These are phyloP conservation scores for Debaryomycetaceae sp. DNA, from an alignment of 1,139 yeast genomes.

Conservation along the genomic window DNA sequence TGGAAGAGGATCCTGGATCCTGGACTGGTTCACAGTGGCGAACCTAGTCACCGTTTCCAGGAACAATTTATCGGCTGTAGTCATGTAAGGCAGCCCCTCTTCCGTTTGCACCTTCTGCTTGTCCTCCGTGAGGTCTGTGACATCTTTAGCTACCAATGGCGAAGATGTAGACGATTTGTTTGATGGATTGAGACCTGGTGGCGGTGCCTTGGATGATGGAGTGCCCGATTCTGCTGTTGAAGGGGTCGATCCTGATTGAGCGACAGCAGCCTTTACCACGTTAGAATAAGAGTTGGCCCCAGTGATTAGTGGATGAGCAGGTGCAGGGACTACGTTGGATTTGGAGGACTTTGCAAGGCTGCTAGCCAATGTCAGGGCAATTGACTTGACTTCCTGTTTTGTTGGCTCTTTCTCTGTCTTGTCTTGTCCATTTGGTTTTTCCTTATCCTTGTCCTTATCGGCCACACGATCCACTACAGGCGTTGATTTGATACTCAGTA, in stretches of 20 bases:
- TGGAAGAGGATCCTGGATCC: slow-evolving; percentile 51
- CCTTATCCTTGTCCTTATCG: neutral
- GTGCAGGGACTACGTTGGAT: slow-evolving; percentile 12
- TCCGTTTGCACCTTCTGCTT: neutral
- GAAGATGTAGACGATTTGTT: slow-evolving; percentile 12
- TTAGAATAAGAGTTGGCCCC: slow-evolving; percentile 18
- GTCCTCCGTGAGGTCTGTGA: neutral
- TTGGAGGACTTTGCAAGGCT: slow-evolving; percentile 4
- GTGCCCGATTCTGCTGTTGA: slow-evolving; percentile 10
- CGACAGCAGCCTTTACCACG: slow-evolving; percentile 18
- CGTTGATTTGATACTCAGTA: neutral
- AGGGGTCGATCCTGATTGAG: slow-evolving; percentile 1
- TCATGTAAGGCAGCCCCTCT: slow-evolving; percentile 15
- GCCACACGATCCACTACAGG: neutral
- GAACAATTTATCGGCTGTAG: slow-evolving; percentile 20
- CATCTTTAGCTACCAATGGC: slow-evolving; percentile 12
- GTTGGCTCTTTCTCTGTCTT: neutral
- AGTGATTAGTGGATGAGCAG: slow-evolving; percentile 15
- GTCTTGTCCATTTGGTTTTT: neutral
- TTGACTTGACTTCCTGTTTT: neutral
- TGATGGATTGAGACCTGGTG: slow-evolving; percentile 40
- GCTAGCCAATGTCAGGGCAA: neutral
- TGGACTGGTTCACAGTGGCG: slow-evolving; percentile 28
- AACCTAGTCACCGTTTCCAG: slow-evolving; percentile 31
- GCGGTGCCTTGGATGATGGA: slow-evolving; percentile 24